Percentiles rank a stretch among this genome's conserved stretches.
phyloP scores from a whole-genome alignment of 768 basidiomycete species.

The Mycena olivaceomarginata region DNA sequence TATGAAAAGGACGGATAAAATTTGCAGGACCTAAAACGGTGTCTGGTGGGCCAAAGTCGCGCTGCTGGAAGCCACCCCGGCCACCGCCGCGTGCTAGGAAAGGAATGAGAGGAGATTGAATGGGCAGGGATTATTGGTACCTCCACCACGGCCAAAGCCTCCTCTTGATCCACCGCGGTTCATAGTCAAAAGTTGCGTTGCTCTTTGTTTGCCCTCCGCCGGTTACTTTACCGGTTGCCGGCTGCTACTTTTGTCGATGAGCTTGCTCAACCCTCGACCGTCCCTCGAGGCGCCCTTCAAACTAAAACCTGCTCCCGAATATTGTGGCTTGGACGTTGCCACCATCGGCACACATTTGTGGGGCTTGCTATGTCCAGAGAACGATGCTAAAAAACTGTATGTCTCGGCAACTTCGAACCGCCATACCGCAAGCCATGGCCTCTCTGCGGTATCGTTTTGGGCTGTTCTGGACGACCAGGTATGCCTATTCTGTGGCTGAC shows the following conservation, averaged over 20 bases:
- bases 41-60: slow-evolving; percentile 88
- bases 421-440: slow-evolving; percentile 1
- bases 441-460: slow-evolving; percentile 46
- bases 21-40: slow-evolving; percentile 76
- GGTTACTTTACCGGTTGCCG: neutral
- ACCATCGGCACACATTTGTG: slow-evolving; percentile 24
- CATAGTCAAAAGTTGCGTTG: slow-evolving; percentile 55
- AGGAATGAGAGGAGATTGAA: slow-evolving; percentile 50
- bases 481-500: slow-evolving; percentile 31
- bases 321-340: slow-evolving; percentile 30
- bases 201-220: neutral
- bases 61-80: slow-evolving; percentile 83
- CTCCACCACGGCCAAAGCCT: slow-evolving; percentile 71
- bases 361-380: slow-evolving; percentile 14
- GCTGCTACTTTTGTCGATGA: neutral
- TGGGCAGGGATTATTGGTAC: slow-evolving; percentile 50
- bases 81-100: slow-evolving; percentile 74
- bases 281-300: slow-evolving; percentile 14
- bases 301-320: slow-evolving; percentile 27
- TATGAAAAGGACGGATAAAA: slow-evolving; percentile 32
- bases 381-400: slow-evolving; percentile 26
- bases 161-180: slow-evolving; percentile 70
- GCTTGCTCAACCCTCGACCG: slow-evolving; percentile 19
- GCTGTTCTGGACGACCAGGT: slow-evolving; percentile 63
- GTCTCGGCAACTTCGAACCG: slow-evolving; percentile 34